phyloP scores from a whole-genome alignment of 2,329 filamentous ascomycete genomes.

The Pseudogymnoascus sp. region DNA sequence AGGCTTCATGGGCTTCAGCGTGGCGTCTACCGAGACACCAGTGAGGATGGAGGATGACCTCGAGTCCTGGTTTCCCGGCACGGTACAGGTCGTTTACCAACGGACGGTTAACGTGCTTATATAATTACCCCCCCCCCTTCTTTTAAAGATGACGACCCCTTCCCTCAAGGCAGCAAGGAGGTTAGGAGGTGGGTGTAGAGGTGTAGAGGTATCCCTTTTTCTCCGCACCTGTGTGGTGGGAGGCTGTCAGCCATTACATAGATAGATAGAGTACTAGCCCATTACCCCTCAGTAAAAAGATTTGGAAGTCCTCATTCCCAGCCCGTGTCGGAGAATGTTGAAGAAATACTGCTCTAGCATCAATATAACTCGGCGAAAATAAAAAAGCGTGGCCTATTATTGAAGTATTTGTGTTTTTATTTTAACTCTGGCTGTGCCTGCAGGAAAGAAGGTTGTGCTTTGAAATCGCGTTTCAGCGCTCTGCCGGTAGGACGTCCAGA shows the following conservation, averaged over 20 bases:
- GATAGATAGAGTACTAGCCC: not conserved
- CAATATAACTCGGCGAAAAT: not conserved
- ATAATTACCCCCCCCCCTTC: not conserved
- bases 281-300: not conserved
- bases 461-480: not conserved
- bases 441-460: not conserved
- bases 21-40: constrained; percentile 3
- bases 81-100: not conserved
- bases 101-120: not conserved
- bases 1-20: not conserved
- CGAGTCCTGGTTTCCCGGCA: not conserved
- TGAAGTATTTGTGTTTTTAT: not conserved
- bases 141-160: too few relatives aligned
- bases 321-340: not conserved
- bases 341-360: not conserved
- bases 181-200: not conserved
- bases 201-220: not conserved
- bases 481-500: not conserved
- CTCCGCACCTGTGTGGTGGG: not conserved
- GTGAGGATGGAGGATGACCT: not conserved
- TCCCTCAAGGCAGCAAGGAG: not conserved
- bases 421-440: not conserved
- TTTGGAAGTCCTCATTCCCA: not conserved
- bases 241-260: not conserved
- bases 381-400: not conserved